These are phyloP conservation scores for Biscogniauxia marginata DNA, from an alignment of 2,329 filamentous ascomycete genomes.

Conservation along the genomic window DNA sequence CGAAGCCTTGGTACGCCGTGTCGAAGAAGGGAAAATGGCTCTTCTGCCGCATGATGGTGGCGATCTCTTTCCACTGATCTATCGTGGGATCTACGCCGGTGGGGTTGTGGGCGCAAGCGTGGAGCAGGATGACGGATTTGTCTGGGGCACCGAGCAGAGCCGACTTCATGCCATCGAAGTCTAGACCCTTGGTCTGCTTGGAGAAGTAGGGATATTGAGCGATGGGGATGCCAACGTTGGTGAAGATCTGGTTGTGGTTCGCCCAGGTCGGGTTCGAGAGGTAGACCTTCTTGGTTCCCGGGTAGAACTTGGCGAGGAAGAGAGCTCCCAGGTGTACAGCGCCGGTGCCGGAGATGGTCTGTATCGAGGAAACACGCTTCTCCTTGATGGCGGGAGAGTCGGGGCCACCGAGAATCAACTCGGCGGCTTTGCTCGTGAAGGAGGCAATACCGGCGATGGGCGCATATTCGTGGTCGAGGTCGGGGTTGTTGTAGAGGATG, in stretches of 20 bases:
- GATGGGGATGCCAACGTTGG: conserved; percentile 77
- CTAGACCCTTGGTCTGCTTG: conserved; percentile 82
- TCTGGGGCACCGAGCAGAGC: conserved; percentile 69
- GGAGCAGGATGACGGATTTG: conserved; percentile 83
- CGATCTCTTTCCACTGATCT: conserved; percentile 92
- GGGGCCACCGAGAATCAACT: conserved; percentile 74
- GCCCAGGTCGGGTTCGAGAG: conserved; percentile 96
- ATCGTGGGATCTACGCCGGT: conserved; percentile 93
- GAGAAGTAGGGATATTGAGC: conserved; percentile 93
- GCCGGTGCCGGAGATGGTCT: conserved; percentile 96
- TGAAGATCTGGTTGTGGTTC: conserved; percentile 98
- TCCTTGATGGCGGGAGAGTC: conserved; percentile 81
- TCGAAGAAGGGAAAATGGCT: conserved; percentile 98
- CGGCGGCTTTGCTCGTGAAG: conserved; percentile 87
- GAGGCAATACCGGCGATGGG: conserved; percentile 85
- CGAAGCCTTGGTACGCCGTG: conserved; percentile 96
- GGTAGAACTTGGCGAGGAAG: conserved; percentile 92
- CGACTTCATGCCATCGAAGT: conserved; percentile 84
- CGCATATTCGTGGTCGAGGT: conserved; percentile 96
- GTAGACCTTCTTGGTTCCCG: conserved; percentile 73
- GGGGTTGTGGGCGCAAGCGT: conserved; percentile 97
- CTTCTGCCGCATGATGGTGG: conserved; percentile 70
- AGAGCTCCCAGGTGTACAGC: conserved; percentile 90
- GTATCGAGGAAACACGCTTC: conserved; percentile 76
- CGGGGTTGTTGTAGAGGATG: conserved; percentile 81